Evolutionary conservation across 176 grass and related monocot species (phyloP).

Genomic region (Olyra latifolia): DNA sequence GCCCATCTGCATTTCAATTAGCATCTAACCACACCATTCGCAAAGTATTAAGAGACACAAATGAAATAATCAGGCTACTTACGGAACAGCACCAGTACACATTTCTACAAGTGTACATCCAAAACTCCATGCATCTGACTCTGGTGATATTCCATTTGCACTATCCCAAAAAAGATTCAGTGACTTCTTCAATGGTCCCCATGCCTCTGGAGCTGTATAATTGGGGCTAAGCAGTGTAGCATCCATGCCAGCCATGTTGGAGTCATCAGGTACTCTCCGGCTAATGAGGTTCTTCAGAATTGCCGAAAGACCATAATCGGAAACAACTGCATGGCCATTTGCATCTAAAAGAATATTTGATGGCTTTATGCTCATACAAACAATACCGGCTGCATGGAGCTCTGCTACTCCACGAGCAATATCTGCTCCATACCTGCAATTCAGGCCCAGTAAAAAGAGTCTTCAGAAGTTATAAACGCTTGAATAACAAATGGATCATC

Average conservation of each 20-base stretch:
- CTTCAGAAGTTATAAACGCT: background rate
- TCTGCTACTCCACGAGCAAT: conserved; percentile 96
- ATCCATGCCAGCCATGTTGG: conserved; percentile 64
- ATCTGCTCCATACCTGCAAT: conserved; percentile 92
- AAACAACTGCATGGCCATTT: conserved; percentile 67
- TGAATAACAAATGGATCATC: conserved; percentile 5
- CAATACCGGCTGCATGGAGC: conserved; percentile 94
- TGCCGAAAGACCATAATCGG: conserved; percentile 93
- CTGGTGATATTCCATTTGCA: conserved; percentile 75
- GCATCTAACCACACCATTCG: conserved; percentile 44
- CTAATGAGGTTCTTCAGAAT: conserved; percentile 85
- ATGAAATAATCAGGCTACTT: conserved; percentile 65
- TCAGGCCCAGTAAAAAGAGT: conserved; percentile 2
- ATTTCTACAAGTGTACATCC: conserved; percentile 99
- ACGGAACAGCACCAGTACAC: conserved; percentile 99
- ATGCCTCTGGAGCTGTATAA: conserved; percentile 98
- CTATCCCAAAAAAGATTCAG: conserved; percentile 82
- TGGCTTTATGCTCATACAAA: conserved; percentile 99
- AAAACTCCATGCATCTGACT: conserved; percentile 99
- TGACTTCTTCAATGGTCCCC: conserved; percentile 86
- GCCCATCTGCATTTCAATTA: conserved; percentile 88
- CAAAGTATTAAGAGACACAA: conserved; percentile 38
- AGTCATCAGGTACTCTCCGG: conserved; percentile 67
- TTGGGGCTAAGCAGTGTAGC: conserved; percentile 80
- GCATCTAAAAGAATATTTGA: conserved; percentile 95